Evolutionary conservation across 169 alveolate genomes (phyloP).

Genomic region (Condylostoma magnum): DNA sequence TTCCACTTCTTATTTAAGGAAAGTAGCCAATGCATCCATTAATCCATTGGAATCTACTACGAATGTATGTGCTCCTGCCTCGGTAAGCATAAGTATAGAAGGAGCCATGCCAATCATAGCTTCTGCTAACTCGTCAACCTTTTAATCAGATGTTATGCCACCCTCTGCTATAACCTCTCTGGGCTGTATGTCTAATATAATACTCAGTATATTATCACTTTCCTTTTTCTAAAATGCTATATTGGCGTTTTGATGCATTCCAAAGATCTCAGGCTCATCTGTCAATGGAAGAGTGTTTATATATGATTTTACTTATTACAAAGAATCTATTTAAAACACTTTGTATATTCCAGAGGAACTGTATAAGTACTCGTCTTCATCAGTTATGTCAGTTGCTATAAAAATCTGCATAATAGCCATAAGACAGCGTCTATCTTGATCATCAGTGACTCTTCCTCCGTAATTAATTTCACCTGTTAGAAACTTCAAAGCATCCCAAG

Average conservation of each 20-base stretch:
- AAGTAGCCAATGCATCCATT: constrained; percentile 66
- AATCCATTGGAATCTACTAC: constrained; percentile 75
- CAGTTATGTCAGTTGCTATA: constrained; percentile 62
- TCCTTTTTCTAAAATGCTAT: constrained; percentile 62
- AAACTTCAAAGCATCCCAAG: constrained; percentile 90
- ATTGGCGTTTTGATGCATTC: constrained; percentile 91
- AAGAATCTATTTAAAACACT: constrained; percentile 82
- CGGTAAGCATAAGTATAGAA: constrained; percentile 53
- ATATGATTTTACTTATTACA: constrained; percentile 68
- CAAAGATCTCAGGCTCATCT: constrained; percentile 92
- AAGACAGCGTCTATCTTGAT: constrained; percentile 87
- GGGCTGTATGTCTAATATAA: constrained; percentile 25
- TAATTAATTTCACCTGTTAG: constrained; percentile 91
- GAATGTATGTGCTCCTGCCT: constrained; percentile 34
- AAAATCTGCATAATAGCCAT: constrained; percentile 74
- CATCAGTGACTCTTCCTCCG: constrained; percentile 97
- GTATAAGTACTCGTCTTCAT: constrained; percentile 76
- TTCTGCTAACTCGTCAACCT: constrained; percentile 57
- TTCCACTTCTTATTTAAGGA: constrained; percentile 67
- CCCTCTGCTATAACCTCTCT: constrained; percentile 30
- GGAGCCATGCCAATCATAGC: constrained; percentile 49
- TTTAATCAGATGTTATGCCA: constrained; percentile 62
- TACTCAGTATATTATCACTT: background rate
- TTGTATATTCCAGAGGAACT: constrained; percentile 73
- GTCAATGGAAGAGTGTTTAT: constrained; percentile 78